Base-by-base conservation (phyloP, 177 flowering plant species). In the Vitis hybrid region DNA sequence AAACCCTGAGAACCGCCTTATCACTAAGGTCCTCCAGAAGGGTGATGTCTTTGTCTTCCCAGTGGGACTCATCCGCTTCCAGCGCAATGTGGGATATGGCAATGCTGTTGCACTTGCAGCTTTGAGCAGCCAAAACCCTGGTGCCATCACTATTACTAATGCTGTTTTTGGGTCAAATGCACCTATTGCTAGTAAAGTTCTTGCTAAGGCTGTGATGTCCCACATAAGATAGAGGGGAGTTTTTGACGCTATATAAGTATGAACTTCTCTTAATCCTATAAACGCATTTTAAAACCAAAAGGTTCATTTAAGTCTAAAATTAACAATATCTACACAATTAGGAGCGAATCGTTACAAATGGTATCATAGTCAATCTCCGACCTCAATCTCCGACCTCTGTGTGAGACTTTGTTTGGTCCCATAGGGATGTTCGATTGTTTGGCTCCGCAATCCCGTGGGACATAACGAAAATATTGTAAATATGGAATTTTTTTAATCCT, bases 41-140 rank as follows among this genome's bases (percentile, higher is more conserved):
- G 73, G 77, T 16, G 77, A 74, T 53, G 77, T 58, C 29, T 74
- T 74, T 69, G 77, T 74, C 18, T 74, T 74, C 56, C 77, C 77
- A 9, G 56, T 64, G 5, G 76, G 76, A 21, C 66, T 70, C 11
- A 18, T 64, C 33, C 68, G 64, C 62, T 71, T 55, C 51, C 74
- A 72, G 22, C 5, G 50, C 10, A 72, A 72, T 65, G 13, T 57
- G 4, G 58, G 50, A 9, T 1, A 65, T 15, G 31, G 39, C 11
- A 69, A 51, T 22, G 77, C 73, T 1, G 69, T 69, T 8, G 69
- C 77, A 10, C 51, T 65, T 22, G 62, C 73, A 10, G 61, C 60
- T 8, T 33, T 69, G 45, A 60, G 66, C 53, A 65, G 69, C 64
- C 69, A 72, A 22, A 53, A 66, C 31, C 66, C 66, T 14, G 66